Percentiles rank a stretch among this genome's conserved stretches.
phyloP scores from a whole-genome alignment of 768 basidiomycete genomes.

The Lanmaoa pseudosensibilis region DNA sequence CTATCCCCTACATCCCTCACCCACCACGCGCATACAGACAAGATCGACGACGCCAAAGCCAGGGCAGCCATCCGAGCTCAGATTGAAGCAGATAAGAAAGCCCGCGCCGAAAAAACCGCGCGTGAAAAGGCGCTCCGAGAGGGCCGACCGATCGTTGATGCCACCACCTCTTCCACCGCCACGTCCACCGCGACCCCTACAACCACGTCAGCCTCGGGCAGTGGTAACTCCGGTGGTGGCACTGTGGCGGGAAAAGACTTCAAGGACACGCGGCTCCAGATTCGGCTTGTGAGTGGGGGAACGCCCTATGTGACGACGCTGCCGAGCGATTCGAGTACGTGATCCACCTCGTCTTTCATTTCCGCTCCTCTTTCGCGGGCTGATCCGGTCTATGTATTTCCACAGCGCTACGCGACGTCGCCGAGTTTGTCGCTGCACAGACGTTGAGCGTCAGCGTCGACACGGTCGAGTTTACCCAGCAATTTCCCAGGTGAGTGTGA shows the following conservation, averaged over 20 bases:
- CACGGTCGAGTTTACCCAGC: slow-evolving; percentile 72
- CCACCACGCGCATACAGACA: slow-evolving; percentile 53
- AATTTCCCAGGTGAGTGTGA: slow-evolving; percentile 75
- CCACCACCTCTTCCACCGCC: slow-evolving; percentile 13
- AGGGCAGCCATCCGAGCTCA: slow-evolving; percentile 87
- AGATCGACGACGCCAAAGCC: slow-evolving; percentile 84
- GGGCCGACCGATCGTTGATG: slow-evolving; percentile 51
- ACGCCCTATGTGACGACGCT: slow-evolving; percentile 82
- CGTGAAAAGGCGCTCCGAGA: slow-evolving; percentile 91
- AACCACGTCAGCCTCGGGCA: slow-evolving; percentile 32
- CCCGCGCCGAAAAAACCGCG: slow-evolving; percentile 83
- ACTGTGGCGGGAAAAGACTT: slow-evolving; percentile 66
- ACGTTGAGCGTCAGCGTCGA: slow-evolving; percentile 68
- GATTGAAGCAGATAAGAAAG: slow-evolving; percentile 91
- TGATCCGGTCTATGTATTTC: not conserved
- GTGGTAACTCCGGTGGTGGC: slow-evolving; percentile 30
- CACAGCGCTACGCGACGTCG: slow-evolving; percentile 78
- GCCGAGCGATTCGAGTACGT: slow-evolving; percentile 75
- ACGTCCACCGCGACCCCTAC: slow-evolving; percentile 36
- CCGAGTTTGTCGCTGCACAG: slow-evolving; percentile 84
- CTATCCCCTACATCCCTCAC: not conserved
- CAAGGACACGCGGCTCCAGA: slow-evolving; percentile 86
- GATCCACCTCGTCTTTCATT: not conserved
- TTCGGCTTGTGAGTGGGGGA: slow-evolving; percentile 73
- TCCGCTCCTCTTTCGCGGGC: no score